Percentiles rank a stretch among this genome's conserved stretches.
These are phyloP conservation scores for Xanthoconium purpureum DNA, from an alignment of 768 basidiomycete species.

Conservation along the genomic window DNA sequence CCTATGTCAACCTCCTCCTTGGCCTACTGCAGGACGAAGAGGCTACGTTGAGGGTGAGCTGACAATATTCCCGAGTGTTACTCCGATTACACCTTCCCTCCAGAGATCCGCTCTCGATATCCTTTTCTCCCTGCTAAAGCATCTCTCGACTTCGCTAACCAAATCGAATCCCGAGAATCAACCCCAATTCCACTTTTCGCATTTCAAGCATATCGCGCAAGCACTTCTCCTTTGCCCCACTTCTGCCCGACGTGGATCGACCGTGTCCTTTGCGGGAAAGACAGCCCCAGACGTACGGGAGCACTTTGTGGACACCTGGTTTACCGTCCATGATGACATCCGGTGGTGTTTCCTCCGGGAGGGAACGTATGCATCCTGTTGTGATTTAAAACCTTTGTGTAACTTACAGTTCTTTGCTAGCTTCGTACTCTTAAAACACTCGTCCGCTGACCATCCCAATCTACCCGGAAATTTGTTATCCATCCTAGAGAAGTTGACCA, in stretches of 20 bases:
- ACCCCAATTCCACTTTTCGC: conserved; percentile 65
- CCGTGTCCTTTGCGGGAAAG: conserved; percentile 30
- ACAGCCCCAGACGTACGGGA: conserved; percentile 60
- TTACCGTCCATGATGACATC: conserved; percentile 76
- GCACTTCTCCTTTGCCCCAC: conserved; percentile 61
- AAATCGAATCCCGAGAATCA: conserved; percentile 39
- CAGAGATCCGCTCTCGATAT: conserved; percentile 74
- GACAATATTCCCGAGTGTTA: not conserved
- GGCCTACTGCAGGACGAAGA: conserved; percentile 78
- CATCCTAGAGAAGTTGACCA: conserved; percentile 62
- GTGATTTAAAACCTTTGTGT: not conserved
- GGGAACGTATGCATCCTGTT: conserved; percentile 49
- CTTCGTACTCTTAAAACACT: conserved; percentile 24
- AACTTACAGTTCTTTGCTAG: conserved; percentile 7
- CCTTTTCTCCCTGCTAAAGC: conserved; percentile 70
- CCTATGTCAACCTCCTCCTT: conserved; percentile 66
- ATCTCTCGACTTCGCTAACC: conserved; percentile 67
- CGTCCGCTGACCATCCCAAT: conserved; percentile 36
- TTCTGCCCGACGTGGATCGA: conserved; percentile 35
- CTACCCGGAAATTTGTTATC: conserved; percentile 53
- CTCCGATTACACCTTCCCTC: conserved; percentile 2
- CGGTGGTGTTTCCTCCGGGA: conserved; percentile 89
- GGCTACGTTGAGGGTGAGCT: conserved; percentile 63
- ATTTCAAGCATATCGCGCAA: conserved; percentile 62
- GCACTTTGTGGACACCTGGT: conserved; percentile 67